Conservation (phyloP, 106 monocot species). For the Dendrobium huoshanense region DNA sequence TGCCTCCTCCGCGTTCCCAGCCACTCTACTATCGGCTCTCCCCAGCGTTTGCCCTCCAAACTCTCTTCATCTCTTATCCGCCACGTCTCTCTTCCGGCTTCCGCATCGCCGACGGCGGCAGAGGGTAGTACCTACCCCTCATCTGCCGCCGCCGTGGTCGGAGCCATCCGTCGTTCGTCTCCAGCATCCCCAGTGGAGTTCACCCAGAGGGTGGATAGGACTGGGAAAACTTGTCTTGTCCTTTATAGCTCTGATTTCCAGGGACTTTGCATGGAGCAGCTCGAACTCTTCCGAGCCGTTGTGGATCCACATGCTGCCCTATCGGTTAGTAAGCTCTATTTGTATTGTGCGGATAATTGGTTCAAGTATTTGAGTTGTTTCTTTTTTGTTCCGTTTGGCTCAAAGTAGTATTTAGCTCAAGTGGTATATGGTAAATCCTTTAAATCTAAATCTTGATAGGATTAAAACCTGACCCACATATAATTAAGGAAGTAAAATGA, state of each 20-base stretch:
- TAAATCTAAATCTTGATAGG: not conserved
- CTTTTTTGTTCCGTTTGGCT: not conserved
- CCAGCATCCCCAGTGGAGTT: constrained; percentile 46
- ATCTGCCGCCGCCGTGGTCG: constrained; percentile 44
- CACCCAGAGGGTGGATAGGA: constrained; percentile 31
- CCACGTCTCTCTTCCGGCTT: constrained; percentile 10
- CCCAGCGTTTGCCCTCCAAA: not conserved
- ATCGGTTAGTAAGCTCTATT: constrained; percentile 31
- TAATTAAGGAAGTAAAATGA: too few relatives aligned
- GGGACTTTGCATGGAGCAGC: constrained; percentile 51
- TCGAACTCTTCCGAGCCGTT: constrained; percentile 52
- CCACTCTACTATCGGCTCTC: not conserved
- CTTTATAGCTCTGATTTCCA: constrained; percentile 54
- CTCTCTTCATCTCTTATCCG: constrained; percentile 2
- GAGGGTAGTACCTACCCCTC: constrained; percentile 12
- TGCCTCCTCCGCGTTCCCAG: not conserved
- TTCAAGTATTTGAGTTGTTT: not conserved
- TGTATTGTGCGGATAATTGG: not conserved
- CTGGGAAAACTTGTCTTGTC: constrained; percentile 15
- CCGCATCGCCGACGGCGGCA: constrained; percentile 2
- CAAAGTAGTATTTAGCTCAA: too few relatives aligned
- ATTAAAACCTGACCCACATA: not conserved
- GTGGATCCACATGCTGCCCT: constrained; percentile 48
- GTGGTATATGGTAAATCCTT: not conserved
- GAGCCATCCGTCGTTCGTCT: constrained; percentile 42